phyloP scores from a whole-genome alignment of 768 basidiomycete species.

The Rhodosporidiobolus odoratus region DNA sequence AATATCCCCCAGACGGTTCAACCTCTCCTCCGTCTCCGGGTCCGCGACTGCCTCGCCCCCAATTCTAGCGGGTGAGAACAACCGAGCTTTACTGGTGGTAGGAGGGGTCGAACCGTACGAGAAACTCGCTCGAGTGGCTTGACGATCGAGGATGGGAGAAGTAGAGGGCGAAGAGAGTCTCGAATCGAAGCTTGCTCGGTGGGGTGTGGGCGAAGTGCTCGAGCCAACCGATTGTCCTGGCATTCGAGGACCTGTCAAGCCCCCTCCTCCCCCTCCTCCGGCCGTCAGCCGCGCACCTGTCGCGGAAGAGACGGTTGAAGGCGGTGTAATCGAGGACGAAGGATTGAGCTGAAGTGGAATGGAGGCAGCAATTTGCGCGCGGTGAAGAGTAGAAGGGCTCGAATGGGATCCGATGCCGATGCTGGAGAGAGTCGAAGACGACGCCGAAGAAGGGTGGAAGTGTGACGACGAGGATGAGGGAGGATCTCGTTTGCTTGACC shows the following conservation, averaged over 20 bases:
- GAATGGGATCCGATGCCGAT: constrained; percentile 2
- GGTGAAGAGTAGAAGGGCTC: neutral
- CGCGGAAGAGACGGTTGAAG: neutral
- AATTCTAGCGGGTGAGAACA: neutral
- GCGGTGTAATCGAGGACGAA: neutral
- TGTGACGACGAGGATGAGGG: neutral
- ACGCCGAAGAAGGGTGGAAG: neutral
- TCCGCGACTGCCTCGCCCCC: neutral
- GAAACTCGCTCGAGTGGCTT: neutral
- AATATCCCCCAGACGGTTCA: constrained; percentile 11
- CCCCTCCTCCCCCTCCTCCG: constrained; percentile 4
- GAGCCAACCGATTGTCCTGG: neutral
- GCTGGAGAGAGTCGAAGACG: too few relatives aligned
- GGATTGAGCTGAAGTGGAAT: neutral
- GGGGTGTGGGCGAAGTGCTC: neutral
- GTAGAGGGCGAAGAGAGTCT: neutral
- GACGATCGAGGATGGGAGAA: neutral
- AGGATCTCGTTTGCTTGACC: neutral
- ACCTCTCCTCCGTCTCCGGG: neutral
- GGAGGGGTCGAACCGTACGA: neutral
- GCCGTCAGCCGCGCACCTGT: neutral
- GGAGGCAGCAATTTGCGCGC: neutral
- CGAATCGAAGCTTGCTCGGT: constrained; percentile 14
- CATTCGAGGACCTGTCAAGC: constrained; percentile 1
- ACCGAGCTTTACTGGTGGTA: too few relatives aligned